Conservation (phyloP, 2,329 filamentous ascomycete genomes). For the Phialocephala subalpina region DNA sequence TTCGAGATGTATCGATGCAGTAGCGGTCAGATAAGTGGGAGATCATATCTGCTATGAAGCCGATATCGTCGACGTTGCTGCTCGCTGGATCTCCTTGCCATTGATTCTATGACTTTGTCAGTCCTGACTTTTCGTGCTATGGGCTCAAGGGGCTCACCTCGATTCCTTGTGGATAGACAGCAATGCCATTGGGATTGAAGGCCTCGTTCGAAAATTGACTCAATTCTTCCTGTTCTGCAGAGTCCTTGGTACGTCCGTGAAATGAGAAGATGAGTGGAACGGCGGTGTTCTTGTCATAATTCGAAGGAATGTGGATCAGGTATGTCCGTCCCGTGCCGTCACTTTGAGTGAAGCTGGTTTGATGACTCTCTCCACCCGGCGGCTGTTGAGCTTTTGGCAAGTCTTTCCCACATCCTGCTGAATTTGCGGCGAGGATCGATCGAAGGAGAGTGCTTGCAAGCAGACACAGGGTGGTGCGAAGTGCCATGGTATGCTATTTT, state of each 20-base stretch:
- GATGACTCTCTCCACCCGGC: constrained; percentile 13
- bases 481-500: no score
- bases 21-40: constrained; percentile 46
- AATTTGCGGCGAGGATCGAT: not conserved
- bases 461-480: not conserved
- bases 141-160: constrained; percentile 38
- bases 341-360: constrained; percentile 11
- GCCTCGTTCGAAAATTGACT: constrained; percentile 47
- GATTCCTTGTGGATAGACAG: constrained; percentile 56
- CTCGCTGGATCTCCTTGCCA: constrained; percentile 52
- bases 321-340: constrained; percentile 42
- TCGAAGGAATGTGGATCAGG: constrained; percentile 47
- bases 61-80: constrained; percentile 49
- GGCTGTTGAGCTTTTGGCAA: constrained; percentile 14
- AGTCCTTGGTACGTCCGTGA: constrained; percentile 52
- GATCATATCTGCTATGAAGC: constrained; percentile 54
- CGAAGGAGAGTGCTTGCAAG: not conserved
- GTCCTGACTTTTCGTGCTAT: not conserved
- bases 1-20: constrained; percentile 51
- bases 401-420: constrained; percentile 15
- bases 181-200: constrained; percentile 48
- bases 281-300: constrained; percentile 44
- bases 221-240: constrained; percentile 43
- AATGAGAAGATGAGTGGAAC: constrained; percentile 54
- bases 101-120: constrained; percentile 39